A percentile compares a stretch with the other conserved stretches of the same genome.
Evolutionary conservation across 208 protist genomes (phyloP).

Genomic region (Leishmania amazonensis): DNA sequence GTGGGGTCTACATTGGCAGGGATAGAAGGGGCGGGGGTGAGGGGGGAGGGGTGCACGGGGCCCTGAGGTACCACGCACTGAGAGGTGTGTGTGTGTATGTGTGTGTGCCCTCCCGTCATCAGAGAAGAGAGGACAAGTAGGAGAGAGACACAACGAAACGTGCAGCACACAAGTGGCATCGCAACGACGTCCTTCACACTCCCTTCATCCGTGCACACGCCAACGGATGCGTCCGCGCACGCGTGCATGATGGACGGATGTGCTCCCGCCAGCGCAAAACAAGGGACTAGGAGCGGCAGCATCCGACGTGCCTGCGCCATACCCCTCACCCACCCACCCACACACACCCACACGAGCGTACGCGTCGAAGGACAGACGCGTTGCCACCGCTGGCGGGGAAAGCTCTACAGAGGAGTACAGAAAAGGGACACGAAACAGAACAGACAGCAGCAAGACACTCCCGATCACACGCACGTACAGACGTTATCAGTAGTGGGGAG

Average conservation of each 20-base stretch:
- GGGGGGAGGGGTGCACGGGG: neutral
- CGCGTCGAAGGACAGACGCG: neutral
- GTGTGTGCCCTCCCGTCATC: neutral
- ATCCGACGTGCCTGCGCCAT: neutral
- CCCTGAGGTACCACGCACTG: neutral
- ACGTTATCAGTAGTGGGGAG: neutral
- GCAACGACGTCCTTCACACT: neutral
- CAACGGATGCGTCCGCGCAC: neutral
- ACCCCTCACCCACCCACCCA: too few species aligned
- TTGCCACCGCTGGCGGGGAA: neutral
- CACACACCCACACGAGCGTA: neutral
- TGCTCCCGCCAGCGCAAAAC: neutral
- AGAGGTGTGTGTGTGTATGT: neutral
- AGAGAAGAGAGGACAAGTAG: neutral
- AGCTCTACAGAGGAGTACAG: too few species aligned
- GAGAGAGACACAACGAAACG: constrained; percentile 2
- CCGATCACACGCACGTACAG: neutral
- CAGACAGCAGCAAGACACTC: too few species aligned
- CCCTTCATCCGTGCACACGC: neutral
- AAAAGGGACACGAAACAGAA: neutral
- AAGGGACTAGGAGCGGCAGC: neutral
- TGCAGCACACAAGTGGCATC: neutral
- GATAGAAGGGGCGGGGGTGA: too few species aligned
- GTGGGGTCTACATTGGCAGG: too few species aligned
- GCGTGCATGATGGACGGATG: neutral